Conservation (phyloP, 2,329 filamentous ascomycete species). For the Stemphylium beticola region DNA sequence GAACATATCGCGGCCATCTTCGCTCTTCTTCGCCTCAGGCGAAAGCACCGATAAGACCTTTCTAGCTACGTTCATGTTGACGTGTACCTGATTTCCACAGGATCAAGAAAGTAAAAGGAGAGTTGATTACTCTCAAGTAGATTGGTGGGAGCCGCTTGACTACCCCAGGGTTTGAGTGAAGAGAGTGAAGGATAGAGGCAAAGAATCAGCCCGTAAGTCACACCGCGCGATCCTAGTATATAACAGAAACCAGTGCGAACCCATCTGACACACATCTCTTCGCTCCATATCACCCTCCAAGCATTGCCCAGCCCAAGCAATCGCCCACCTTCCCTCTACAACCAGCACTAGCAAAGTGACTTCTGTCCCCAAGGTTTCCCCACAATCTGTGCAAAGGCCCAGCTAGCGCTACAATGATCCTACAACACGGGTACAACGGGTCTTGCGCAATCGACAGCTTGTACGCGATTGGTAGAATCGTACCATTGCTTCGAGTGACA, state of each 20-base stretch:
- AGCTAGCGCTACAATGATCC: background rate
- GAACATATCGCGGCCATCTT: constrained; percentile 26
- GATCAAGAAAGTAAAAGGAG: background rate
- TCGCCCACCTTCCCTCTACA: constrained; percentile 8
- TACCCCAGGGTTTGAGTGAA: background rate
- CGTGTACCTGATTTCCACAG: background rate
- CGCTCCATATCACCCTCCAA: background rate
- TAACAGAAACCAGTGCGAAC: background rate
- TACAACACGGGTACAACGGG: background rate
- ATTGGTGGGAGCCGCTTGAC: background rate
- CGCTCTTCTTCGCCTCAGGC: constrained; percentile 14
- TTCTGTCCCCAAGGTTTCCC: constrained; percentile 1
- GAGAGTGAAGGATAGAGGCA: background rate
- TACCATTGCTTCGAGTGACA: background rate
- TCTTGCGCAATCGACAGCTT: background rate
- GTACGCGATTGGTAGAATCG: background rate
- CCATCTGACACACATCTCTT: background rate
- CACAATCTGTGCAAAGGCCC: constrained; percentile 1
- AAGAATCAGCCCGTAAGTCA: background rate
- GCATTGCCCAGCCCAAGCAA: constrained; percentile 4
- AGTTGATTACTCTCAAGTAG: background rate
- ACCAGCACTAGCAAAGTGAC: constrained; percentile 4
- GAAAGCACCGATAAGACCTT: constrained; percentile 1
- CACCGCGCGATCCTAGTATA: background rate
- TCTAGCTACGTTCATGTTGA: constrained; percentile 2